A percentile compares a stretch with the other conserved stretches of the same genome.
Evolutionary conservation across 192 early-diverging fungal genomes (phyloP).

Genomic region (Geosiphon pyriformis): DNA sequence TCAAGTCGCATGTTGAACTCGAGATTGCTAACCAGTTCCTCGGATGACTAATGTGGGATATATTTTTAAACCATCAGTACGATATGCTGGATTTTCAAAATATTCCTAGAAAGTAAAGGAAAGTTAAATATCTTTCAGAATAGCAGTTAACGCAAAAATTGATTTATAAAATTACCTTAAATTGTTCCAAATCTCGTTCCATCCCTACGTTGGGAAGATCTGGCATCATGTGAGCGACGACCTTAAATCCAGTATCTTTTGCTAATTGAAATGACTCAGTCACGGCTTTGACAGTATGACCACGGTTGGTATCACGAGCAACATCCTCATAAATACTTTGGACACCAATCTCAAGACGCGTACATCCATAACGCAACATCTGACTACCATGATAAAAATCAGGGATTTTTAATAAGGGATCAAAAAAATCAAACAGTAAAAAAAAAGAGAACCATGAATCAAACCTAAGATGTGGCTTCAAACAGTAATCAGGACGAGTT

Average conservation of each 20-base stretch:
- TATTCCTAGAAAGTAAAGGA: constrained; percentile 45
- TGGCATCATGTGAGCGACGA: constrained; percentile 99
- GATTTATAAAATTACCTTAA: constrained; percentile 50
- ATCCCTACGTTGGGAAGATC: constrained; percentile 99
- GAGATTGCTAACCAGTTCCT: constrained; percentile 67
- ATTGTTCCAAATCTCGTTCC: constrained; percentile 98
- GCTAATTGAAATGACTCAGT: constrained; percentile 96
- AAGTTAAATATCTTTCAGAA: background rate
- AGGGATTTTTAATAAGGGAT: too few relatives aligned
- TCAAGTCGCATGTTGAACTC: background rate
- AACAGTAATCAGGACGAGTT: constrained; percentile 95
- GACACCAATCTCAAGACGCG: constrained; percentile 95
- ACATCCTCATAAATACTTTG: constrained; percentile 99
- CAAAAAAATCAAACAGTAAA: too few relatives aligned
- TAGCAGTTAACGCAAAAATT: background rate
- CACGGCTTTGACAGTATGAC: constrained; percentile 97
- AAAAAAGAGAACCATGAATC: too few relatives aligned
- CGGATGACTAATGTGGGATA: constrained; percentile 99
- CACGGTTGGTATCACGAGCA: constrained; percentile 95
- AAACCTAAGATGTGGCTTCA: constrained; percentile 86
- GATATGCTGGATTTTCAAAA: constrained; percentile 99
- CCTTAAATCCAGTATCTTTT: constrained; percentile 98
- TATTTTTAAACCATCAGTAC: constrained; percentile 95
- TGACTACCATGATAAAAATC: constrained; percentile 51
- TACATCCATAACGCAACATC: constrained; percentile 99